phyloP scores from a whole-genome alignment of 2,329 filamentous ascomycete genomes.

The Scytalidium lignicola region DNA sequence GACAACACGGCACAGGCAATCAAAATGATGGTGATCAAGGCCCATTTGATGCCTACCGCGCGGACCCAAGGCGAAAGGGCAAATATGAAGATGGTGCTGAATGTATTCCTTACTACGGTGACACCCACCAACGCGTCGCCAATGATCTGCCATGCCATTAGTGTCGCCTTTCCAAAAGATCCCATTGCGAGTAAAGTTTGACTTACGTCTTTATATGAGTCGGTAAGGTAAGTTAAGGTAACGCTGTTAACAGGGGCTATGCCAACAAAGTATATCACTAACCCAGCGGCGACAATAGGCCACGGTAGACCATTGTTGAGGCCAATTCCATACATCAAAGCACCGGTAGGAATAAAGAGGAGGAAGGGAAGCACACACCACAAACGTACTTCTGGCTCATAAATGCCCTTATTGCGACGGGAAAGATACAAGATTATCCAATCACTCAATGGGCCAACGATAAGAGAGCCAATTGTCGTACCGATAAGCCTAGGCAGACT shows the following conservation, averaged over 20 bases:
- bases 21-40: no score
- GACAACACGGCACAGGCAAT: no score
- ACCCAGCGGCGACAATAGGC: conserved; percentile 29
- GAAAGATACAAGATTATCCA: conserved; percentile 30
- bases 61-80: conserved; percentile 33
- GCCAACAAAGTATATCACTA: conserved; percentile 33
- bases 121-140: conserved; percentile 41
- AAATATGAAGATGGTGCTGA: conserved; percentile 41
- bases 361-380: conserved; percentile 27
- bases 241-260: conserved; percentile 28
- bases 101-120: conserved; percentile 38
- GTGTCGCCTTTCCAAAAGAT: not conserved
- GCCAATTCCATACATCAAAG: conserved; percentile 35
- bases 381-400: conserved; percentile 39
- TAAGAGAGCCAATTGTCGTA: conserved; percentile 27
- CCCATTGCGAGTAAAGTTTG: not conserved
- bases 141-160: conserved; percentile 32
- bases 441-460: conserved; percentile 32
- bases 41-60: conserved; percentile 28
- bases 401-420: conserved; percentile 30
- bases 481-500: conserved; percentile 36
- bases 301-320: conserved; percentile 25
- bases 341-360: conserved; percentile 24
- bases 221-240: conserved; percentile 34
- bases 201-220: conserved; percentile 31